Base-by-base conservation (phyloP, 164 flowering plant genomes). In the Litsea cubeba region DNA sequence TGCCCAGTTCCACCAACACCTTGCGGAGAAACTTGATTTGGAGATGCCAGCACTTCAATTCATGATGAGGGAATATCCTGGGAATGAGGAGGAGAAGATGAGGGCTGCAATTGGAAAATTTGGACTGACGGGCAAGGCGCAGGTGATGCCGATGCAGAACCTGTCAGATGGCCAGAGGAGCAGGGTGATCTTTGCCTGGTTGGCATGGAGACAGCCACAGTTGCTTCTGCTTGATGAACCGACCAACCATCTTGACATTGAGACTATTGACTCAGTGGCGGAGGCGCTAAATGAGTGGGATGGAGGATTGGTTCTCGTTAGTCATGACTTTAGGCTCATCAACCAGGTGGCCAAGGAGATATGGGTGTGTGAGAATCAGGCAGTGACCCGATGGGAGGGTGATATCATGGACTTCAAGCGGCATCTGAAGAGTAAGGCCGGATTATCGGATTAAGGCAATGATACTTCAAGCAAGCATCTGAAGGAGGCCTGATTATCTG, bases 251-350 rank as follows among this genome's bases (percentile, higher is more conserved):
- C 81, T 94, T 80, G 98, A 94, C 84, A 89, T 94, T 50, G 97
- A 94, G 83, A 94, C 97, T 0, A 94, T 94, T 25, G 98, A 94
- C 73, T 90, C 97, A 0, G 70, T 94, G 76, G 98, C 97, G 1
- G 97, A 94, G 80, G 98, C 98, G 0, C 77, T 94, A 82, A 92
- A 94, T 46, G 98, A 94, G 78, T 94, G 97, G 97, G 97, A 92
- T 74, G 98, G 98, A 23, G 98, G 98, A 1, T 10, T 94, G 87
- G 98, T 94, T 57, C 93, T 94, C 30, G 98, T 94, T 32, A 94
- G 98, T 78, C 98, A 94, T 35, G 98, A 94, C 74, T 94, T 92
- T 79, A 85, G 98, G 88, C 91, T 94, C 58, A 94, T 94, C 65
- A 94, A 91, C 83, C 98, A 94, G 87, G 98, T 94, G 58, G 98